These are phyloP conservation scores for Schizochytrium sp. DNA, from an alignment of 108 stramenopile species.

Conservation along the genomic window DNA sequence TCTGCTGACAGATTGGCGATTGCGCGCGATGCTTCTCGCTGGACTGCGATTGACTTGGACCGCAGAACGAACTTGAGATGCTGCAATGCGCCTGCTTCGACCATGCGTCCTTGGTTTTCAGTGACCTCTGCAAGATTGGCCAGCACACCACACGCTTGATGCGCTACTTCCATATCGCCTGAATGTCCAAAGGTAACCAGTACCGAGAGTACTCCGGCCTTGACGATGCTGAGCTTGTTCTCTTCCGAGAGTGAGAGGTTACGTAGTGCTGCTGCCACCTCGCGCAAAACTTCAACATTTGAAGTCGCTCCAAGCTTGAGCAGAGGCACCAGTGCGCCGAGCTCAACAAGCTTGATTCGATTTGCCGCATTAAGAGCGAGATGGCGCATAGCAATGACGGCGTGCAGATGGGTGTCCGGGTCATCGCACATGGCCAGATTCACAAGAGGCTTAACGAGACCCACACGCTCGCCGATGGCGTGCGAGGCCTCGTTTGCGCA, in stretches of 20 bases:
- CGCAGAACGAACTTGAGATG: slow-evolving; percentile 67
- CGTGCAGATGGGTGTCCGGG: slow-evolving; percentile 57
- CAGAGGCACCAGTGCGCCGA: slow-evolving; percentile 43
- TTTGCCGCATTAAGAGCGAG: slow-evolving; percentile 47
- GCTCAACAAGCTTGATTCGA: slow-evolving; percentile 54
- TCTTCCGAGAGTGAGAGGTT: slow-evolving; percentile 45
- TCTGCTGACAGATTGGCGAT: slow-evolving; percentile 68
- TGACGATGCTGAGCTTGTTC: slow-evolving; percentile 48
- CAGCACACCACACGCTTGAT: slow-evolving; percentile 52
- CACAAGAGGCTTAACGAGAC: slow-evolving; percentile 51
- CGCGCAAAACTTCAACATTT: slow-evolving; percentile 45
- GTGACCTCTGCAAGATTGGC: slow-evolving; percentile 57
- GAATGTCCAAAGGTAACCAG: slow-evolving; percentile 47
- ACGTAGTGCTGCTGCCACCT: slow-evolving; percentile 52
- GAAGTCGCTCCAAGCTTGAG: not conserved
- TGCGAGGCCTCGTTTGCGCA: slow-evolving; percentile 53
- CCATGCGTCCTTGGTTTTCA: slow-evolving; percentile 59
- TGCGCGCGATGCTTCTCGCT: slow-evolving; percentile 64
- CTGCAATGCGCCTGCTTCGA: slow-evolving; percentile 58
- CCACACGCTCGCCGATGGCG: slow-evolving; percentile 51
- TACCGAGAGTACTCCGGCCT: slow-evolving; percentile 44
- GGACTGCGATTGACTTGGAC: slow-evolving; percentile 56
- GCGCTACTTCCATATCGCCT: slow-evolving; percentile 54
- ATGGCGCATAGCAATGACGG: slow-evolving; percentile 53
- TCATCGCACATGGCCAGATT: slow-evolving; percentile 38